Base-by-base conservation (phyloP, 2,329 filamentous ascomycete genomes). In the Aspergillus brasiliensis region DNA sequence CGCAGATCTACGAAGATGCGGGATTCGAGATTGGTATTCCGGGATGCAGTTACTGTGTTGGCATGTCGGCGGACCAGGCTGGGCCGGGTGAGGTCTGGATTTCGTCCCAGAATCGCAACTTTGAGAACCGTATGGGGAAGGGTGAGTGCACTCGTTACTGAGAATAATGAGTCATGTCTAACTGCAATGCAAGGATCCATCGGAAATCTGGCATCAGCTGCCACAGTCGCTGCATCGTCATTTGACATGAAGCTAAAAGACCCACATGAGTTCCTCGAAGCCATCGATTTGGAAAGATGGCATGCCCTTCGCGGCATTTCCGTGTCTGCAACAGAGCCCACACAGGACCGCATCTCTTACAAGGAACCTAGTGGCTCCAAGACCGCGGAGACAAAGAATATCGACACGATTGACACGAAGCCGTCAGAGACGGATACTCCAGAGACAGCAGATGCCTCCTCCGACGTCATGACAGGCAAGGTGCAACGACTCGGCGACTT, bases 71-170 rank as follows among this genome's bases (percentile, higher is more conserved):
- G 1, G 80, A 81, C 61, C 69, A 73, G 54, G 79, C 79, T 3
- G 71, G 56, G 1, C 65, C 73, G 6, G 79, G 78, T 1, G 78
- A 80, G 60, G 74, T 76, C 0, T 81, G 80, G 79, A 63, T 81
- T 2, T 76, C 71, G n/a, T 78, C 75, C 11, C 78, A 81, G 65
- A 81, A 82, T 58, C 69, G 79, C 10, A 81, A 82, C 62, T 81
- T 81, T 59, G 65, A 78, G 61, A 81, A 82, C 60, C 65, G 79
- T 2, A 81, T 81, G 77, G 78, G 78, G 2, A 72, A 70, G 62
- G 77, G 78, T 75, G 57, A 25, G 57, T 58, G 17, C 5, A 21
- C n/a, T 2, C 8, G 3, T 38, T 8, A 7, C 3, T 10, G 17
- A 5, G 3, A 1, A 17, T 47, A 2, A 25, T 15, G 17, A 27